Percentiles rank a stretch among this genome's conserved stretches.
phyloP scores from a whole-genome alignment of 371 early-diverging fungal genomes.

The Gilbertella persicaria region DNA sequence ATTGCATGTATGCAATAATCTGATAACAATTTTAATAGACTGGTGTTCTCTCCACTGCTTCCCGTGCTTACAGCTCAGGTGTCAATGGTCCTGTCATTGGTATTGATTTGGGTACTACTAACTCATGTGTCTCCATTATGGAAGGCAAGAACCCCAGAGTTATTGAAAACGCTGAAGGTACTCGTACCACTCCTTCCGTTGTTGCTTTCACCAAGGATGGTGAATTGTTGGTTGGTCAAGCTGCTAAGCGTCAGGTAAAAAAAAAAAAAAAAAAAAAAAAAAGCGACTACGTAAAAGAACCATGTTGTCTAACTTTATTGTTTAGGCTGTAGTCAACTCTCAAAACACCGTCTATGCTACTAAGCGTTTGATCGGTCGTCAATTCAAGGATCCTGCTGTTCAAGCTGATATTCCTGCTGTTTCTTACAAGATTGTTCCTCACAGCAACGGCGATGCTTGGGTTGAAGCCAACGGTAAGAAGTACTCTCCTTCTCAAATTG shows the following conservation, averaged over 20 bases:
- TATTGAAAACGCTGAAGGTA: conserved; percentile 92
- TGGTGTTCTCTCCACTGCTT: conserved; percentile 30
- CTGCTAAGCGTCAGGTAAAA: conserved; percentile 81
- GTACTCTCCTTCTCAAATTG: conserved; percentile 96
- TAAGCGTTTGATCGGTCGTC: conserved; percentile 96
- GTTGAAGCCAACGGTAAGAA: conserved; percentile 88
- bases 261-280: neutral
- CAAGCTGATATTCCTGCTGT: conserved; percentile 85
- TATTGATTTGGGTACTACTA: conserved; percentile 98
- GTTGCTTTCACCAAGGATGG: conserved; percentile 89
- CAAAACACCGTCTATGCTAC: conserved; percentile 92
- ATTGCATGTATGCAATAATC: neutral
- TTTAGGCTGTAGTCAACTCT: conserved; percentile 86
- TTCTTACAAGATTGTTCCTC: conserved; percentile 87
- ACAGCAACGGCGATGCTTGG: conserved; percentile 96
- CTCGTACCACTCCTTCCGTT: conserved; percentile 94
- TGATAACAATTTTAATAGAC: conserved; percentile 10
- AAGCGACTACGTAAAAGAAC: neutral
- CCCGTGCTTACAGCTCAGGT: conserved; percentile 62
- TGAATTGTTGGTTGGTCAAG: conserved; percentile 89
- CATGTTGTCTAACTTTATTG: conserved; percentile 5
- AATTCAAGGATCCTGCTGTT: conserved; percentile 83
- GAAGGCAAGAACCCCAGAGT: conserved; percentile 93
- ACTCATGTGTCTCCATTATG: conserved; percentile 96
- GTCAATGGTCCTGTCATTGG: conserved; percentile 93